Percentiles rank a stretch among this genome's conserved stretches.
Evolutionary conservation across 805 yeast species (phyloP).

Genomic region (Wickerhamiella allomyrinae): DNA sequence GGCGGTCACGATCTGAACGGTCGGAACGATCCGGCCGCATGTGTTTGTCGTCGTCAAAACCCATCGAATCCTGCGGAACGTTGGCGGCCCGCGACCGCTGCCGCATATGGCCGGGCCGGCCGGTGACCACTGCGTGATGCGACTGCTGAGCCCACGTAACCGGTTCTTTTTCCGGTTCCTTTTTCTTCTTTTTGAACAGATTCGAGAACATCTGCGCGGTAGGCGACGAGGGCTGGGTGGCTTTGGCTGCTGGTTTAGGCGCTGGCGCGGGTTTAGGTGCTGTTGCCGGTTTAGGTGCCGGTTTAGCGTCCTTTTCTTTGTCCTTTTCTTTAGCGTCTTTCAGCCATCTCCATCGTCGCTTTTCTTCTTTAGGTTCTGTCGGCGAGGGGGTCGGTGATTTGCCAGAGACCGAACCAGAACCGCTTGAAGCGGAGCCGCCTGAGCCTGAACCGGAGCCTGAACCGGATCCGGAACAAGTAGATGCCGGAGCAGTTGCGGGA

Average conservation of each 20-base stretch:
- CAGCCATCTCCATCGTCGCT: constrained; percentile 17
- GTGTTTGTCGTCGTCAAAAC: too few relatives aligned
- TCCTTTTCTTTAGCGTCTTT: constrained; percentile 8
- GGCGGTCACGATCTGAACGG: too few relatives aligned
- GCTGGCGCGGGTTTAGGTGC: neutral
- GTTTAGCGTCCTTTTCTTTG: constrained; percentile 8
- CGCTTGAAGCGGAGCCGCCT: neutral
- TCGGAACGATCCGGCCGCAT: too few relatives aligned
- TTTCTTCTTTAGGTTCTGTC: constrained; percentile 1
- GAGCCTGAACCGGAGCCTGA: neutral
- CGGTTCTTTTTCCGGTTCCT: constrained; percentile 3
- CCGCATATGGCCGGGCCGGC: constrained; percentile 2
- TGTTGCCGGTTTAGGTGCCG: too few relatives aligned
- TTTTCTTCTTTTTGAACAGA: constrained; percentile 17
- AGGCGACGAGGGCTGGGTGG: constrained; percentile 8
- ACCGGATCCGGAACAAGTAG: neutral
- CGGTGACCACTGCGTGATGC: neutral
- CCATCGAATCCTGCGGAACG: neutral
- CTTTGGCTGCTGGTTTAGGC: constrained; percentile 11
- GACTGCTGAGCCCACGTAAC: neutral
- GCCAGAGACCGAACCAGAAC: neutral
- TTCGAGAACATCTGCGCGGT: constrained; percentile 13
- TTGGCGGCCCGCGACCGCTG: constrained; percentile 2
- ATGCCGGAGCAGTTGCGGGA: neutral
- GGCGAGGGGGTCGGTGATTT: neutral